Evolutionary conservation across 192 early-diverging fungal genomes (phyloP).

Genomic region (Backusella psychrophila): DNA sequence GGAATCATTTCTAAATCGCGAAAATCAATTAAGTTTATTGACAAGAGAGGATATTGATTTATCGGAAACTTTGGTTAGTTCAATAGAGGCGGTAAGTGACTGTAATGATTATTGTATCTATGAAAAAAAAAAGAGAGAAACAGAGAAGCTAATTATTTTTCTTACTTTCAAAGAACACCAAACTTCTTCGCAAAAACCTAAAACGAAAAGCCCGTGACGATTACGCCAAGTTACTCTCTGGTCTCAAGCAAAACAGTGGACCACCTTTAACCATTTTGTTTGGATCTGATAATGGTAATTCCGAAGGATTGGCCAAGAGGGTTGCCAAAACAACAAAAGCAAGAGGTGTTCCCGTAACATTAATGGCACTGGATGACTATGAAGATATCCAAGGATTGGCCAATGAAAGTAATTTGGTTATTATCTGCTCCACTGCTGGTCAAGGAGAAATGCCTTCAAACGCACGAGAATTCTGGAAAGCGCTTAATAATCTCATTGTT

Average conservation of each 20-base stretch:
- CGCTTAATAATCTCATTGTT: constrained; percentile 54
- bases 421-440: constrained; percentile 84
- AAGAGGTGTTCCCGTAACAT: constrained; percentile 71
- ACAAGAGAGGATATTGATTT: constrained; percentile 60
- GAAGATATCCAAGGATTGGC: constrained; percentile 72
- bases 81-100: constrained; percentile 59
- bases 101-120: not conserved
- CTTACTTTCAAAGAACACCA: constrained; percentile 33
- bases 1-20: constrained; percentile 75
- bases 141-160: not conserved
- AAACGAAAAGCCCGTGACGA: constrained; percentile 62
- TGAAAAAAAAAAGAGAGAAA: not conserved
- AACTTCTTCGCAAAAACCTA: constrained; percentile 55
- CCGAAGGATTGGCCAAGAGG: constrained; percentile 76
- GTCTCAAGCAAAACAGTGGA: constrained; percentile 52
- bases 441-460: constrained; percentile 96
- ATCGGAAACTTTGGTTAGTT: constrained; percentile 40
- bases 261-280: constrained; percentile 82
- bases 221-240: constrained; percentile 63
- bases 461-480: constrained; percentile 84
- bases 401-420: constrained; percentile 73
- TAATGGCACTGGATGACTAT: constrained; percentile 79
- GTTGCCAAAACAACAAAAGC: constrained; percentile 77
- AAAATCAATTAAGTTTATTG: constrained; percentile 79
- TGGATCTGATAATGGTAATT: constrained; percentile 90